Conservation (phyloP, 2,329 filamentous ascomycete genomes). For the Leptoxyphium fumago region DNA sequence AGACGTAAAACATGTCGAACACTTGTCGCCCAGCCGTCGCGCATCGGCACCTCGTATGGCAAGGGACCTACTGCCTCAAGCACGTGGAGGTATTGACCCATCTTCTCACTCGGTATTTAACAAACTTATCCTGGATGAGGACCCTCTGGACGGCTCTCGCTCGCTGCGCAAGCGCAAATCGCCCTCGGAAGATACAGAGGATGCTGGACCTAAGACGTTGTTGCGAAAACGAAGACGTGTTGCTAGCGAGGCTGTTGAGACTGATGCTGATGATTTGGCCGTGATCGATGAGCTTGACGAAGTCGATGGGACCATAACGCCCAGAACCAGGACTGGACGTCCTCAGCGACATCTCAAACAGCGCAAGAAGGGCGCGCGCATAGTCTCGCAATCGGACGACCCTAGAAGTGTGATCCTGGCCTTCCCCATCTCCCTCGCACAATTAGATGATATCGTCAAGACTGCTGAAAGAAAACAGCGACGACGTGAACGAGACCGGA, state of each 20-base stretch:
- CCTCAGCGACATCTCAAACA: conserved; percentile 44
- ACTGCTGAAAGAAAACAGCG: conserved; percentile 39
- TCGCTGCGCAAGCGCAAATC: conserved; percentile 75
- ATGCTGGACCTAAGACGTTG: conserved; percentile 17
- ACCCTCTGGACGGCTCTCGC: conserved; percentile 61
- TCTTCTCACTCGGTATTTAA: conserved; percentile 68
- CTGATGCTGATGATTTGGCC: conserved; percentile 9
- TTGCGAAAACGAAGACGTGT: conserved; percentile 29
- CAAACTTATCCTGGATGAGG: conserved; percentile 54
- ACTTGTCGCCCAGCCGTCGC: conserved; percentile 28
- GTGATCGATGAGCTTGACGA: conserved; percentile 8
- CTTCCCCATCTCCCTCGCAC: conserved; percentile 19
- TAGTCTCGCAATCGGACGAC: conserved; percentile 17
- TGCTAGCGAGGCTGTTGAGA: conserved; percentile 17
- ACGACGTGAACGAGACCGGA: conserved; percentile 30
- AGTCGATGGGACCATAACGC: conserved; percentile 10
- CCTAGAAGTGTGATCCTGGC: conserved; percentile 40
- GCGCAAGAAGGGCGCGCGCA: conserved; percentile 20
- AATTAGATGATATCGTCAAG: conserved; percentile 21
- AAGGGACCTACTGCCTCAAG: conserved; percentile 53
- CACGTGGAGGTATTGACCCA: conserved; percentile 47
- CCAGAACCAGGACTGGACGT: conserved; percentile 21
- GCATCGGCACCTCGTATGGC: conserved; percentile 51
- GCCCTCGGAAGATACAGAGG: conserved; percentile 44
- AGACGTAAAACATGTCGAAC: conserved; percentile 24